Percentiles rank a stretch among this genome's conserved stretches.
These are phyloP conservation scores for Penstemon davidsonii DNA, from an alignment of 257 asterid species.

Conservation along the genomic window DNA sequence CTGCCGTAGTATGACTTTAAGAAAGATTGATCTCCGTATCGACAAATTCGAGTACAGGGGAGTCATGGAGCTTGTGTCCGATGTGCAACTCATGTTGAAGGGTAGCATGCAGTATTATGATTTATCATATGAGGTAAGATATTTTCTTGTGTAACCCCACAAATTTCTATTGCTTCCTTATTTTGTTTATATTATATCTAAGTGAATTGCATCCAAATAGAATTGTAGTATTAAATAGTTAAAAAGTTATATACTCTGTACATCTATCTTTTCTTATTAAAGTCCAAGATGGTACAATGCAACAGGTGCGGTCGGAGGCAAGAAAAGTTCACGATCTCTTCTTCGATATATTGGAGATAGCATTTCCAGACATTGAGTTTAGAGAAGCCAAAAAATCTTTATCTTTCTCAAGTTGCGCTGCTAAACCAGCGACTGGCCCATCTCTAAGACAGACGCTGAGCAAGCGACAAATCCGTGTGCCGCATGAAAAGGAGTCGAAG, in stretches of 20 bases:
- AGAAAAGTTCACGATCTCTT: conserved; percentile 93
- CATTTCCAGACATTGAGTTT: conserved; percentile 82
- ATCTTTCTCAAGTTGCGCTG: conserved; percentile 54
- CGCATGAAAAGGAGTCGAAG: conserved; percentile 48
- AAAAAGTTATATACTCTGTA: too few species aligned
- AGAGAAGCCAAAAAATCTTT: conserved; percentile 73
- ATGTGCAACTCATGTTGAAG: conserved; percentile 87
- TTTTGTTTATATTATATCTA: too few species aligned
- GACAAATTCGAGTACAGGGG: conserved; percentile 70
- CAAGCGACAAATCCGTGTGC: conserved; percentile 56
- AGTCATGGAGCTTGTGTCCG: conserved; percentile 77
- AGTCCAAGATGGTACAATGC: conserved; percentile 8
- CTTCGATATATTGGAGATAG: conserved; percentile 79
- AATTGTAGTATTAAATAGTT: too few species aligned
- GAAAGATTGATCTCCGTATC: conserved; percentile 64
- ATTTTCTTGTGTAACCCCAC: background rate
- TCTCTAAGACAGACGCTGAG: conserved; percentile 58
- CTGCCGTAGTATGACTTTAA: conserved; percentile 52
- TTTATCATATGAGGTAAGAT: conserved; percentile 72
- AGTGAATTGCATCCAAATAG: too few species aligned
- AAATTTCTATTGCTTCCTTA: too few species aligned
- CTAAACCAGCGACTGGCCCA: conserved; percentile 46
- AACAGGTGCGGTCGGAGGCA: conserved; percentile 90
- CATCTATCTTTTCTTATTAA: too few species aligned
- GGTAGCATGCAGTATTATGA: conserved; percentile 68